Evolutionary conservation across 176 grass and related monocot species (phyloP).

Genomic region (Coix lacrymajobi): DNA sequence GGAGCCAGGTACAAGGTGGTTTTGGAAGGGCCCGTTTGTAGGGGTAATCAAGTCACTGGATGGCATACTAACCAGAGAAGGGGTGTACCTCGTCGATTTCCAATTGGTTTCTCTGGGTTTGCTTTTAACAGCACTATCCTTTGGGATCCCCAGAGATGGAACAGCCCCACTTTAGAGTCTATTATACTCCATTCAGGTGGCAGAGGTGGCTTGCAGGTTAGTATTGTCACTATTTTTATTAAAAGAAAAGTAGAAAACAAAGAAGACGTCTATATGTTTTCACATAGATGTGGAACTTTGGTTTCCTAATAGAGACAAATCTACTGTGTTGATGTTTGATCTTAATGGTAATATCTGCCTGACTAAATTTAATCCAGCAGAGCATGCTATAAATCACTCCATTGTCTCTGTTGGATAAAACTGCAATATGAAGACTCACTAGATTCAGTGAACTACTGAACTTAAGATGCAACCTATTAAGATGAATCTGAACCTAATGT

Average conservation of each 20-base stretch:
- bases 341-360: not conserved
- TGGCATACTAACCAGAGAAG: conserved; percentile 74
- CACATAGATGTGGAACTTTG: not conserved
- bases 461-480: not conserved
- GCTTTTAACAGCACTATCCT: conserved; percentile 95
- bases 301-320: not conserved
- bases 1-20: conserved; percentile 49
- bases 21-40: conserved; percentile 87
- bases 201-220: conserved; percentile 69
- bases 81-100: conserved; percentile 55
- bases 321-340: not conserved
- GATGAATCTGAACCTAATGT: not conserved
- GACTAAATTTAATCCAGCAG: conserved; percentile 1
- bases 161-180: conserved; percentile 49
- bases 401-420: not conserved
- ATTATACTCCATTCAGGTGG: conserved; percentile 73
- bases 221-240: not conserved
- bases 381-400: not conserved
- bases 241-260: not conserved
- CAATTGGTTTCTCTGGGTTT: conserved; percentile 69
- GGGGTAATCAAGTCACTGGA: conserved; percentile 68
- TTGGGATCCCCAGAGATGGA: conserved; percentile 84
- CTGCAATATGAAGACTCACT: not conserved
- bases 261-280: not conserved
- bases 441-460: not conserved